These are phyloP conservation scores for Colletotrichum sp. DNA, from an alignment of 2,329 filamentous ascomycete genomes.

Conservation along the genomic window DNA sequence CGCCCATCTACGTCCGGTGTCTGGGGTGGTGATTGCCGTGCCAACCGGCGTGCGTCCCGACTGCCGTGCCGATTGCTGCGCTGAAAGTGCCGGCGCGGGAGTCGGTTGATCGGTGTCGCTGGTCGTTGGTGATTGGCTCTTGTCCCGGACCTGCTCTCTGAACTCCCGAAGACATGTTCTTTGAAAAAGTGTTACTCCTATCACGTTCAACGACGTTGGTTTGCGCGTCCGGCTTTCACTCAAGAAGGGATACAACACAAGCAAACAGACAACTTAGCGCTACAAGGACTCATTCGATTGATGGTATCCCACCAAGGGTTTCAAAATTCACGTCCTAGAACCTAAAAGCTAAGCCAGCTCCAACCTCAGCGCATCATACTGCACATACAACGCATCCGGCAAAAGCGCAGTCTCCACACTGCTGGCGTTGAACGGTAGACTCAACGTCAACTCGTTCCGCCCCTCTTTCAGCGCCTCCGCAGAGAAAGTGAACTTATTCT, in stretches of 20 bases:
- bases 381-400: constrained; percentile 61
- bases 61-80: background rate
- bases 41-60: background rate
- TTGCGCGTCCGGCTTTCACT: too few species aligned
- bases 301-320: too few species aligned
- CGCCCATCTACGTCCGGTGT: background rate
- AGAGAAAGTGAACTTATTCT: constrained; percentile 65
- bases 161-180: background rate
- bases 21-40: background rate
- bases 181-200: background rate
- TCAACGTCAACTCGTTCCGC: constrained; percentile 60
- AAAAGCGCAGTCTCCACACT: constrained; percentile 63
- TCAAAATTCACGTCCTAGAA: background rate
- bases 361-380: constrained; percentile 68
- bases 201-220: too few species aligned
- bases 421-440: constrained; percentile 63
- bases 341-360: constrained; percentile 47
- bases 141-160: background rate
- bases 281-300: too few species aligned
- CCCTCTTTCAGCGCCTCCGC: constrained; percentile 50
- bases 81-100: background rate
- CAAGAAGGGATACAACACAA: too few species aligned
- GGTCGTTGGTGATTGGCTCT: background rate
- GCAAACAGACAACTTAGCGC: too few species aligned
- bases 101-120: rapidly evolving